Evolutionary conservation across 164 flowering plant genomes (phyloP).

Genomic region (Hamamelis virginiana): DNA sequence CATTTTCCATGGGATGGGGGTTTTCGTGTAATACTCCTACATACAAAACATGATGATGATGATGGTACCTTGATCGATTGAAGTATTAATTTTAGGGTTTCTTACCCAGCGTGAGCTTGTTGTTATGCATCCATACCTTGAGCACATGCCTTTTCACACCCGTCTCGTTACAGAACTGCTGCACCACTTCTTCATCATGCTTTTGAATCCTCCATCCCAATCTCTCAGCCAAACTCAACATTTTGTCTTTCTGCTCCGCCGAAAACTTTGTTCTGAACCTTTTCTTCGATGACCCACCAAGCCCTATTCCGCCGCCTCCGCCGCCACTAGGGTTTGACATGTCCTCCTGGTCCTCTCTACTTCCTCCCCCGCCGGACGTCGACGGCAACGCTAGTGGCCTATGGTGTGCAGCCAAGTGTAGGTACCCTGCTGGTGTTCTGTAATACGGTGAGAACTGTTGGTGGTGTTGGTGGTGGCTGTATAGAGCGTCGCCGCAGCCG

Average conservation of each 20-base stretch:
- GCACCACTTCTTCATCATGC: constrained; percentile 49
- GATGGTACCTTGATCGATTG: too few relatives aligned
- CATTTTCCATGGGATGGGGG: not conserved
- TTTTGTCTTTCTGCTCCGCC: constrained; percentile 53
- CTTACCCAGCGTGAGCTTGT: constrained; percentile 65
- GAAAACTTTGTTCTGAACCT: constrained; percentile 56
- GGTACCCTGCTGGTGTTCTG: constrained; percentile 45
- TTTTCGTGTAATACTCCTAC: not conserved
- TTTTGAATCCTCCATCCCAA: constrained; percentile 66
- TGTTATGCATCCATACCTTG: constrained; percentile 73
- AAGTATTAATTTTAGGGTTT: constrained; percentile 27
- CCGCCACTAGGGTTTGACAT: constrained; percentile 26
- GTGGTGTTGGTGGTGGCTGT: constrained; percentile 16
- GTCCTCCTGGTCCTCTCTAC: constrained; percentile 45
- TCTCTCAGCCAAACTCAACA: constrained; percentile 54
- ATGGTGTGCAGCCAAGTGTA: constrained; percentile 35
- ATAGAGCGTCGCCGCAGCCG: not conserved
- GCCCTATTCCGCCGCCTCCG: constrained; percentile 7
- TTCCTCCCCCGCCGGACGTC: constrained; percentile 47
- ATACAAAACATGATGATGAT: too few relatives aligned
- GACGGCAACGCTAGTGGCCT: constrained; percentile 57
- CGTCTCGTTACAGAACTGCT: constrained; percentile 50
- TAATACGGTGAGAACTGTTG: constrained; percentile 37
- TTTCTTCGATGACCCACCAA: constrained; percentile 30
- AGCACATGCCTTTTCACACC: constrained; percentile 56